phyloP scores from a whole-genome alignment of 768 basidiomycete genomes.

The Tubosaeta sp. region DNA sequence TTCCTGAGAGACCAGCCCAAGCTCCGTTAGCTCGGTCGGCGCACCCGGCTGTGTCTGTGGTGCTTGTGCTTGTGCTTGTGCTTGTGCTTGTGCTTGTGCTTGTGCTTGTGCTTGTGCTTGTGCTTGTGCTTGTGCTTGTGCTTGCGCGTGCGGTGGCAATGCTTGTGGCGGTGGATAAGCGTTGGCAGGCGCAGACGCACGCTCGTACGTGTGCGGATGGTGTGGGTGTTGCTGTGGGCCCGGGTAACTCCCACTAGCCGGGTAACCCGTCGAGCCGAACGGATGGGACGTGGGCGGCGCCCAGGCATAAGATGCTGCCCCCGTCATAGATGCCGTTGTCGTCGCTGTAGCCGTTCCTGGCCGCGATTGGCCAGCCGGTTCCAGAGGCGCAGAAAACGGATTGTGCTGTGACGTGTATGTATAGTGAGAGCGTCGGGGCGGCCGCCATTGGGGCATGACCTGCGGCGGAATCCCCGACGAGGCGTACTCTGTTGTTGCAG shows the following conservation, averaged over 20 bases:
- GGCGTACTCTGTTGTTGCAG: constrained; percentile 5
- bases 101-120: no score
- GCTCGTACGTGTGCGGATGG: constrained; percentile 15
- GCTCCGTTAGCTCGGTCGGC: constrained; percentile 47
- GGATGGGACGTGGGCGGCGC: neutral
- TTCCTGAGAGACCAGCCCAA: constrained; percentile 57
- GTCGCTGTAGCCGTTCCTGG: constrained; percentile 10
- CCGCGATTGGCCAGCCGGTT: constrained; percentile 1
- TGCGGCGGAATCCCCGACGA: constrained; percentile 6
- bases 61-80: no score
- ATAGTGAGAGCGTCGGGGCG: constrained; percentile 26
- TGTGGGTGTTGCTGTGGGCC: neutral
- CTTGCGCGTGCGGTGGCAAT: neutral
- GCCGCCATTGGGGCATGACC: constrained; percentile 23
- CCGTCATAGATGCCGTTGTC: neutral
- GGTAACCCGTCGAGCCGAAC: constrained; percentile 8
- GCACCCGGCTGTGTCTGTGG: constrained; percentile 13
- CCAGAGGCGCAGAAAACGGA: constrained; percentile 6
- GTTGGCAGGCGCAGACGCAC: constrained; percentile 3
- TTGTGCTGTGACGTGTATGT: constrained; percentile 21
- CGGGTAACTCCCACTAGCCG: neutral
- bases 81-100: no score
- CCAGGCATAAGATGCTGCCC: constrained; percentile 12
- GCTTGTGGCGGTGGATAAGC: constrained; percentile 1
- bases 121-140: neutral